Evolutionary conservation across 2,329 filamentous ascomycete genomes (phyloP).

Genomic region (Botryotinia narcissicola): DNA sequence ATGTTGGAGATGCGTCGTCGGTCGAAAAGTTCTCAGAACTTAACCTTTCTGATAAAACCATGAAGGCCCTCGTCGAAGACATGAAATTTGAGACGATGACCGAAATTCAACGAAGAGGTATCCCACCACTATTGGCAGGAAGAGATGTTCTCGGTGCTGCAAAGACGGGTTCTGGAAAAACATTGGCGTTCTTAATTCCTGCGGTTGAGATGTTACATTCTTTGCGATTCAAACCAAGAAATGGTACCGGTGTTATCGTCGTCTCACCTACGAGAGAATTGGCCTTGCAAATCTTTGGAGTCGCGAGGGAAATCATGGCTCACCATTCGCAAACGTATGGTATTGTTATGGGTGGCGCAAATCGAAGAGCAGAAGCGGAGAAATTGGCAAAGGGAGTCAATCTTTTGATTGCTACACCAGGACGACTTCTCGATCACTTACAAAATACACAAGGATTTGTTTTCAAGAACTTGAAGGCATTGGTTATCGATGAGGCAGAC

Average conservation of each 20-base stretch:
- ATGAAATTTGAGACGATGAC: conserved; percentile 98
- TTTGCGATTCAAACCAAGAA: conserved; percentile 89
- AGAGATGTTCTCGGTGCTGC: conserved; percentile 92
- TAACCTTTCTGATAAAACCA: conserved; percentile 82
- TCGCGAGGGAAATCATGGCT: conserved; percentile 88
- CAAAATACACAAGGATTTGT: conserved; percentile 86
- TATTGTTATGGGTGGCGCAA: conserved; percentile 94
- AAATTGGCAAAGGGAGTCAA: conserved; percentile 96
- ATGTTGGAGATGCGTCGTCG: conserved; percentile 23
- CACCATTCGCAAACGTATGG: conserved; percentile 94
- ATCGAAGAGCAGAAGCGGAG: conserved; percentile 83
- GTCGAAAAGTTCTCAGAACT: conserved; percentile 51
- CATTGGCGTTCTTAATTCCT: conserved; percentile 88
- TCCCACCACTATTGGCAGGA: conserved; percentile 84
- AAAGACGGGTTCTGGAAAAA: conserved; percentile 96
- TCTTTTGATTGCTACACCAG: conserved; percentile 88
- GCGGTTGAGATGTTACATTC: conserved; percentile 90
- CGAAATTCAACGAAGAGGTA: conserved; percentile 83
- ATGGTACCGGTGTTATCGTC: conserved; percentile 88
- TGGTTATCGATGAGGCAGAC: conserved; percentile 96
- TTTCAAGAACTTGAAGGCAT: conserved; percentile 88
- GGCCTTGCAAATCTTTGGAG: conserved; percentile 93
- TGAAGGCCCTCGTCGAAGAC: conserved; percentile 73
- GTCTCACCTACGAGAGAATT: conserved; percentile 92
- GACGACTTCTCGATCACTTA: conserved; percentile 87